Evolutionary conservation across 306 rosid genomes (phyloP), one percentile per base, ranked within the genome.

Genomic region (Quercus robur): DNA sequence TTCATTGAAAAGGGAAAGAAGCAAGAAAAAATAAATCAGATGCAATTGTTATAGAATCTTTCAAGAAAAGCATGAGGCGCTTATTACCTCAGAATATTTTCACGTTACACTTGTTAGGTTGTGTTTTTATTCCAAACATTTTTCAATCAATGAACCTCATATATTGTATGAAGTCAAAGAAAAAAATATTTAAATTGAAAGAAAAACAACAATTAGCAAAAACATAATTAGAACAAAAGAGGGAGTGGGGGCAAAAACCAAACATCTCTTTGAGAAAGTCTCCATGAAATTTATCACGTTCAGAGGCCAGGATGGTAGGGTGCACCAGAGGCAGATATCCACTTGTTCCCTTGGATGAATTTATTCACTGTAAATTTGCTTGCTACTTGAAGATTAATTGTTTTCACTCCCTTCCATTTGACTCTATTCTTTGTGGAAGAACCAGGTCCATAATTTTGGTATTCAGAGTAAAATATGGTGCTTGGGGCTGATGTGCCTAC

Each of bases 391-490:
- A 0, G 28, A 15, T 76, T 67, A 73, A 92, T 84, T 20, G 23
- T 79, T 77, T 77, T 92, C 85, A 92, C 3, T 13, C 98, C 98
- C 69, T 77, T 90, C 97, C 98, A 94, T 44, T 83, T 88, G 1
- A 92, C 98, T 38, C 97, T 88, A 46, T 83, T 55, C 38, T 78
- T 81, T 6, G 90, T 88, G 35, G 86, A 77, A 82, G 98, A 78
- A 79, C 98, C 94, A 4, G 87, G 84, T 33, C 97, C 97, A 46
- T 15, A 52, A 74, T 94, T 94, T 73, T 82, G 81, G 77, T 80
- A 89, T 20, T 94, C 97, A 0, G 92, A 85, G 80, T 94, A 90
- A 51, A 86, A 92, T 46, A 94, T 89, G 71, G 97, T 90, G 71
- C 85, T 85, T 2, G 94, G 96, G n/a, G 97, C 97, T 5, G 90